Conservation (phyloP, 2,329 filamentous ascomycete species). For the Curvularia spicifera region DNA sequence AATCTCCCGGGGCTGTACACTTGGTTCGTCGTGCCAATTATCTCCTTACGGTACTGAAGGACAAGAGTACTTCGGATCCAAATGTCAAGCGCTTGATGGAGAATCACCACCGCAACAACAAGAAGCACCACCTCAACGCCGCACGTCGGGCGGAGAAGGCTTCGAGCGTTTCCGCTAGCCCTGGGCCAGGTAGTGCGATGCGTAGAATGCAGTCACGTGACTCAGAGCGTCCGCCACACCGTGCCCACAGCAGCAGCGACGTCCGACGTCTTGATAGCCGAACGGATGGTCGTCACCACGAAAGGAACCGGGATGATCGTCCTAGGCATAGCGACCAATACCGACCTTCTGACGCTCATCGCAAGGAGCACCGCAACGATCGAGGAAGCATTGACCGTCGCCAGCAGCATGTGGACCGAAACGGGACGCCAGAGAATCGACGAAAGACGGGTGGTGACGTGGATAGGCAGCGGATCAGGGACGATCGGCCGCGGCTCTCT, state of each 20-base stretch:
- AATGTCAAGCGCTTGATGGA: slow-evolving; percentile 81
- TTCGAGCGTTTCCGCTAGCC: slow-evolving; percentile 72
- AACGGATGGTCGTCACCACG: slow-evolving; percentile 41
- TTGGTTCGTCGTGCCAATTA: slow-evolving; percentile 95
- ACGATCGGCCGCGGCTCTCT: slow-evolving; percentile 53
- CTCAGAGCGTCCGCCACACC: slow-evolving; percentile 47
- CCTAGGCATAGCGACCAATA: slow-evolving; percentile 48
- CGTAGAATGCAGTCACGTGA: slow-evolving; percentile 46
- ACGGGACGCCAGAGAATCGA: slow-evolving; percentile 54
- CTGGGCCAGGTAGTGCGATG: slow-evolving; percentile 60
- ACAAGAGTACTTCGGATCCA: slow-evolving; percentile 76
- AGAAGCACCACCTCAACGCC: slow-evolving; percentile 68
- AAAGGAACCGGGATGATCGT: slow-evolving; percentile 36
- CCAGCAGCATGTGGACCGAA: slow-evolving; percentile 41
- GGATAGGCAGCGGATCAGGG: slow-evolving; percentile 30
- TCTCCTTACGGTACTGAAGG: slow-evolving; percentile 89
- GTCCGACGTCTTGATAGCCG: slow-evolving; percentile 43
- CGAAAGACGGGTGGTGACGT: slow-evolving; percentile 55
- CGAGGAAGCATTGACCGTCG: slow-evolving; percentile 50
- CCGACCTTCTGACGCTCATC: slow-evolving; percentile 37
- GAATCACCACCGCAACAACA: slow-evolving; percentile 94
- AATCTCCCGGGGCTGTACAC: slow-evolving; percentile 96
- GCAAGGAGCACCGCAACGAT: slow-evolving; percentile 48
- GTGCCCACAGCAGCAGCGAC: slow-evolving; percentile 48
- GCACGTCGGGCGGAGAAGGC: slow-evolving; percentile 63